Evolutionary conservation across 257 asterid species (phyloP).

Genomic region (Leptodermis oblonga): DNA sequence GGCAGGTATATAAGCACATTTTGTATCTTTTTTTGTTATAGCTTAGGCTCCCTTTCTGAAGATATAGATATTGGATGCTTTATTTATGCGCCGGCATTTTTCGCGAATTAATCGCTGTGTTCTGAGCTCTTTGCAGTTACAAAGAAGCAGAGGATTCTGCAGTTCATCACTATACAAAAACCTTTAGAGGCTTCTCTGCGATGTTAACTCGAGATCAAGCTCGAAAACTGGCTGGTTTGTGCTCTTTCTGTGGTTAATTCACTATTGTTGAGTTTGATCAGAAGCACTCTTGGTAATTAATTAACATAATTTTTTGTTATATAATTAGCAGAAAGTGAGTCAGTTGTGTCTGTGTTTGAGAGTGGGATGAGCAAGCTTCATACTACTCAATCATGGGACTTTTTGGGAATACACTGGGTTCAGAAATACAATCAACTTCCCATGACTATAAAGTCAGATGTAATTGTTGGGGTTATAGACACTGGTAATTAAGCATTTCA

Average conservation of each 20-base stretch:
- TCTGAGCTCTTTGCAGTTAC: slow-evolving; percentile 26
- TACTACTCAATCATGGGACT: slow-evolving; percentile 55
- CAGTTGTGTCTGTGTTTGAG: slow-evolving; percentile 41
- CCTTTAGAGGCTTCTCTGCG: slow-evolving; percentile 61
- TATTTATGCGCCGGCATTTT: no score
- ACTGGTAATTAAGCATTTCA: no score
- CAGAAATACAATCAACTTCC: slow-evolving; percentile 20
- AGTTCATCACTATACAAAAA: slow-evolving; percentile 41
- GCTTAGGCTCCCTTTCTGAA: no score
- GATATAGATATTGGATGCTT: no score
- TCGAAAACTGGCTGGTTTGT: slow-evolving; percentile 37
- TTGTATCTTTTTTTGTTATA: not conserved
- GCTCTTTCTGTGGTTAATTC: no score
- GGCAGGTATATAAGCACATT: slow-evolving; percentile 44
- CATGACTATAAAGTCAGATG: slow-evolving; percentile 22
- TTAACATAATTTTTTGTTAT: no score
- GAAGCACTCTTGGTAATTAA: not conserved
- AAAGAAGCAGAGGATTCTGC: slow-evolving; percentile 37
- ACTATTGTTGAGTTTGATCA: not conserved
- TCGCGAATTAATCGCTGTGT: no score
- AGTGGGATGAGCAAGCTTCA: slow-evolving; percentile 39
- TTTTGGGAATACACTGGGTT: slow-evolving; percentile 30
- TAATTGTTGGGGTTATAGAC: slow-evolving; percentile 48
- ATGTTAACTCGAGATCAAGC: slow-evolving; percentile 60
- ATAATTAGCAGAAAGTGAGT: slow-evolving; percentile 31